phyloP scores from a whole-genome alignment of 2,329 filamentous ascomycete species.

The Colletotrichum kahawae region DNA sequence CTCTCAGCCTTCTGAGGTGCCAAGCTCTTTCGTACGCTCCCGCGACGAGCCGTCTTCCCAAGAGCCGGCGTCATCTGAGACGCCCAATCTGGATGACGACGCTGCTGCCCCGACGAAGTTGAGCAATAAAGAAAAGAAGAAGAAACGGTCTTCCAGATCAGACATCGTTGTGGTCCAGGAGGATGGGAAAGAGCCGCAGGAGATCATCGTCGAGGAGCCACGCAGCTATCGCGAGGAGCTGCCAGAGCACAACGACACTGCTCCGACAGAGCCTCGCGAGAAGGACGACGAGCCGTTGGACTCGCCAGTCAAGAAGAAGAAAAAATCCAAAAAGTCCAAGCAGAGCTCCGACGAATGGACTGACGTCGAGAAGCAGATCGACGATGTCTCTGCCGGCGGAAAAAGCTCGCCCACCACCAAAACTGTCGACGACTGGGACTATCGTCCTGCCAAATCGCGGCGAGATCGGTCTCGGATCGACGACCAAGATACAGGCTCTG shows the following conservation, averaged over 20 bases:
- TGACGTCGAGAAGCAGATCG: constrained; percentile 18
- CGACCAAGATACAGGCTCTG: constrained; percentile 54
- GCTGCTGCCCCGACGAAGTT: constrained; percentile 27
- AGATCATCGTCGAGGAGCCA: not conserved
- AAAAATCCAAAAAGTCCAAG: constrained; percentile 34
- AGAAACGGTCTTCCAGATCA: constrained; percentile 41
- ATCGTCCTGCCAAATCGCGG: constrained; percentile 10
- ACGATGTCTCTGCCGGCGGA: not conserved
- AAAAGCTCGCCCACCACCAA: not conserved
- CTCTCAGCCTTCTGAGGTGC: not conserved
- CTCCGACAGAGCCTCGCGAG: constrained; percentile 23
- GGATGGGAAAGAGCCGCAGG: constrained; percentile 9
- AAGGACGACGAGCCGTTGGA: constrained; percentile 30
- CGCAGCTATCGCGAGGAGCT: not conserved
- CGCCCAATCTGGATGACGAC: constrained; percentile 17
- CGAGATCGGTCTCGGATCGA: constrained; percentile 34
- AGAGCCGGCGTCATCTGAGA: not conserved
- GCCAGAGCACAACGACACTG: constrained; percentile 5
- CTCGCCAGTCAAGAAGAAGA: constrained; percentile 33
- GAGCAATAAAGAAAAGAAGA: constrained; percentile 41
- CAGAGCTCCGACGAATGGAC: constrained; percentile 23
- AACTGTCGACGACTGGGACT: not conserved
- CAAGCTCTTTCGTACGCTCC: not conserved
- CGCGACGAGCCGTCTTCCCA: not conserved
- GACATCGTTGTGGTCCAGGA: constrained; percentile 30